Evolutionary conservation across 108 stramenopile species (phyloP).

Genomic region (Parietichytrium sp.): DNA sequence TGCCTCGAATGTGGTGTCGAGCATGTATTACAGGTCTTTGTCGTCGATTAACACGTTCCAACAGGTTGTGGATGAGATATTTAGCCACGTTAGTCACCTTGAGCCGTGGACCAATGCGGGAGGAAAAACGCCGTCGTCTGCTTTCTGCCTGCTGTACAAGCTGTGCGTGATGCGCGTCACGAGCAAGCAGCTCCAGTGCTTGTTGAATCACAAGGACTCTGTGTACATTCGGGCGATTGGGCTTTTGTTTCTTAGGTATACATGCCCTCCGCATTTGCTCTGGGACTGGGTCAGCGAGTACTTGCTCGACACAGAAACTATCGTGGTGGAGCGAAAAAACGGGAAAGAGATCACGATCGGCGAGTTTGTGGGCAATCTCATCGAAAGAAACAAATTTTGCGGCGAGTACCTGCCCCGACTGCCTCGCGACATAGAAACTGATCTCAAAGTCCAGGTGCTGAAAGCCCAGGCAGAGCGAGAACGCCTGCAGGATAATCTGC

Average conservation of each 20-base stretch:
- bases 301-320: neutral
- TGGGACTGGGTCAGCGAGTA: neutral
- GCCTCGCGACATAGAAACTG: neutral
- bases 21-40: conserved; percentile 22
- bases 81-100: neutral
- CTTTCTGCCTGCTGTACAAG: conserved; percentile 19
- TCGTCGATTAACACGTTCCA: neutral
- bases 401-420: neutral
- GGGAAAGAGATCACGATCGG: neutral
- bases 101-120: conserved; percentile 12
- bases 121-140: neutral
- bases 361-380: neutral
- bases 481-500: neutral
- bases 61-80: conserved; percentile 9
- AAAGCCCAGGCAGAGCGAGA: neutral
- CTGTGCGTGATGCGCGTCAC: conserved; percentile 24
- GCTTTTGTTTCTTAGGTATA: conserved; percentile 21
- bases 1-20: neutral
- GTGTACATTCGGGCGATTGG: conserved; percentile 12
- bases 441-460: neutral
- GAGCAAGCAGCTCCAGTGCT: neutral
- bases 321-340: neutral
- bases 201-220: neutral
- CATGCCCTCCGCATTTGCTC: neutral
- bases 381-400: neutral